These are phyloP conservation scores for Chamaenerion angustifolium DNA, from an alignment of 345 rosid genomes.

Conservation along the genomic window DNA sequence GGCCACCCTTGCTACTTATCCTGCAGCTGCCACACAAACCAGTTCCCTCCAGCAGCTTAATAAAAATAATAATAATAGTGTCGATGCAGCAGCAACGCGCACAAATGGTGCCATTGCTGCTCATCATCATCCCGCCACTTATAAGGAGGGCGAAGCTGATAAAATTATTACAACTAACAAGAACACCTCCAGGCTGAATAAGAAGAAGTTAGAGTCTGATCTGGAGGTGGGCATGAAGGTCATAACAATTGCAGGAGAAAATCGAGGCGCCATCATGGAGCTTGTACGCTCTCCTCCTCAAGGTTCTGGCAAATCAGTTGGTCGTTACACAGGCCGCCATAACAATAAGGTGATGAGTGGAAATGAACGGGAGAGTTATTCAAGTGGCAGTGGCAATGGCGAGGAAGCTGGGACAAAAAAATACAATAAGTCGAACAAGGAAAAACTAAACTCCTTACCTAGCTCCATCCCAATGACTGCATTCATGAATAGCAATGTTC, in stretches of 20 bases:
- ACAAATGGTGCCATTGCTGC: background rate
- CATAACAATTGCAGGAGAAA: constrained; percentile 79
- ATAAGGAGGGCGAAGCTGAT: background rate
- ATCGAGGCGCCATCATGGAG: constrained; percentile 88
- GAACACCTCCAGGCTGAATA: constrained; percentile 3
- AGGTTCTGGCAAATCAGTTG: constrained; percentile 1
- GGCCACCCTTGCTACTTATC: too few relatives aligned
- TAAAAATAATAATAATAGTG: too few relatives aligned
- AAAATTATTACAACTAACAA: constrained; percentile 5
- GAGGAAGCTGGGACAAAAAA: constrained; percentile 11
- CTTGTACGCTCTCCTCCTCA: constrained; percentile 30
- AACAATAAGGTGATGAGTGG: constrained; percentile 17
- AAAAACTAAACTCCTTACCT: constrained; percentile 8
- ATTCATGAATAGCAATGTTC: constrained; percentile 74
- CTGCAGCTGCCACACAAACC: too few relatives aligned
- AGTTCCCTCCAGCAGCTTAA: too few relatives aligned
- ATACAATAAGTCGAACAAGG: constrained; percentile 17
- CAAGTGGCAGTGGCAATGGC: constrained; percentile 22
- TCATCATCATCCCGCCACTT: constrained; percentile 3
- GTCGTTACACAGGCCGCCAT: constrained; percentile 4
- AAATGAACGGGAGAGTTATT: constrained; percentile 14
- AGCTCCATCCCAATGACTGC: constrained; percentile 31
- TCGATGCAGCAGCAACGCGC: too few relatives aligned
- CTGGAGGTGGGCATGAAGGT: constrained; percentile 27
- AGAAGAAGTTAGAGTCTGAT: constrained; percentile 29